phyloP scores from a whole-genome alignment of 352 stramenopile genomes.

The Phytophthora chlamydospora region DNA sequence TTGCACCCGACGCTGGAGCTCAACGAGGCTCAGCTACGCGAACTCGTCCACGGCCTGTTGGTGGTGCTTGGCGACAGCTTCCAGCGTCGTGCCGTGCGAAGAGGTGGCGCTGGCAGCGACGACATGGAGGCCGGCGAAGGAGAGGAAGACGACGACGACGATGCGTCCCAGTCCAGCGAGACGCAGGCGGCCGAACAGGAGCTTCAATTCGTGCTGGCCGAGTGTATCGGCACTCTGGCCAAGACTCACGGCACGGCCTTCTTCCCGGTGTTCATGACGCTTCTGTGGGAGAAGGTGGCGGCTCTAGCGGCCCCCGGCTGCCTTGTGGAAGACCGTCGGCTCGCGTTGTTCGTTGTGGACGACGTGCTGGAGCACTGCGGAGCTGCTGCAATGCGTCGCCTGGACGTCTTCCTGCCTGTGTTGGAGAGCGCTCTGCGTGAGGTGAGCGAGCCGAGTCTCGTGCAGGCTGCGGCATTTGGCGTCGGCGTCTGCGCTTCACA shows the following conservation, averaged over 20 bases:
- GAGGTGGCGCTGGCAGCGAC: constrained; percentile 29
- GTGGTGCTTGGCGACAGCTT: constrained; percentile 84
- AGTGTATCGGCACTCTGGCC: constrained; percentile 76
- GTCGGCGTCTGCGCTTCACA: constrained; percentile 71
- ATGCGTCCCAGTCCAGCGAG: constrained; percentile 49
- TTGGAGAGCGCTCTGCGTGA: constrained; percentile 64
- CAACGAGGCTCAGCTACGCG: constrained; percentile 75
- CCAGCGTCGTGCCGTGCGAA: constrained; percentile 69
- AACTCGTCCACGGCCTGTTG: constrained; percentile 77
- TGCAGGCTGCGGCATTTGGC: constrained; percentile 80
- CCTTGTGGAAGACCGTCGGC: constrained; percentile 77
- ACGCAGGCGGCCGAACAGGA: constrained; percentile 62
- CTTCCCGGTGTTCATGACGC: constrained; percentile 77
- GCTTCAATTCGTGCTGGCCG: constrained; percentile 81
- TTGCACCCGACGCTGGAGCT: constrained; percentile 52
- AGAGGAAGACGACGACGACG: constrained; percentile 54
- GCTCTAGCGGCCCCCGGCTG: constrained; percentile 72
- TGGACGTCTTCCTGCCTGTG: constrained; percentile 74
- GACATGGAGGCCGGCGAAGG: constrained; percentile 39
- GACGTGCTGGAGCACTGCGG: constrained; percentile 86
- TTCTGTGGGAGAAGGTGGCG: constrained; percentile 80
- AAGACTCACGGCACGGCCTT: constrained; percentile 71
- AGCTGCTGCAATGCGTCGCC: constrained; percentile 44
- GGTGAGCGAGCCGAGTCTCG: constrained; percentile 60
- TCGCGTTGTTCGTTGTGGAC: constrained; percentile 88